These are phyloP conservation scores for Melanomma pulvis-pyrius DNA, from an alignment of 495 filamentous ascomycete species.

Conservation along the genomic window DNA sequence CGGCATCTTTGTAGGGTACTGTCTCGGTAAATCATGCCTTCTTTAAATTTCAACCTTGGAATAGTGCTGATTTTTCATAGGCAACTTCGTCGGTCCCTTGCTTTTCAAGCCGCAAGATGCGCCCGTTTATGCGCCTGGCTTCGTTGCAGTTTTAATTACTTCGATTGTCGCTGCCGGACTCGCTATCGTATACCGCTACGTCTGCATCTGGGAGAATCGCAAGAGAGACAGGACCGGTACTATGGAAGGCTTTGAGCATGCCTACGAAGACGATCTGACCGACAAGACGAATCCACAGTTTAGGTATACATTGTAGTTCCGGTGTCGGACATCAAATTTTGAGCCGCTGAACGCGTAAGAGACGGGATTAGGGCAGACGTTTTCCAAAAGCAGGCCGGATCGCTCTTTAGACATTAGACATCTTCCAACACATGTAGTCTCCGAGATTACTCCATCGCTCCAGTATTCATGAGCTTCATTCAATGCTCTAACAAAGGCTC, in stretches of 20 bases:
- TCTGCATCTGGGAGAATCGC: constrained; percentile 45
- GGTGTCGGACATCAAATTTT: neutral
- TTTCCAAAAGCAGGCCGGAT: too few species aligned
- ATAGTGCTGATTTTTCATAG: constrained; percentile 14
- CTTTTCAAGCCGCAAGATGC: constrained; percentile 43
- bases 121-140: constrained; percentile 48
- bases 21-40: constrained; percentile 38
- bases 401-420: too few species aligned
- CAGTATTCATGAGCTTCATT: too few species aligned
- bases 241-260: constrained; percentile 48
- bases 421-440: neutral
- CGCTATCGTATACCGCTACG: constrained; percentile 45
- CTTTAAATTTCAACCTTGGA: neutral
- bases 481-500: too few species aligned
- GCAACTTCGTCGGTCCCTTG: constrained; percentile 45
- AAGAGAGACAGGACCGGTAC: constrained; percentile 39
- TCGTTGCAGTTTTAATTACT: constrained; percentile 49
- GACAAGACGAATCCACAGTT: constrained; percentile 52
- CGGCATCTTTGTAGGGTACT: constrained; percentile 51
- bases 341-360: too few species aligned
- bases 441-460: too few species aligned
- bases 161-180: constrained; percentile 40
- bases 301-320: constrained; percentile 40
- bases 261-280: constrained; percentile 52
- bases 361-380: too few species aligned